These are phyloP conservation scores for Thalia dealbata DNA, from an alignment of 176 grass and related monocot species.

Conservation along the genomic window DNA sequence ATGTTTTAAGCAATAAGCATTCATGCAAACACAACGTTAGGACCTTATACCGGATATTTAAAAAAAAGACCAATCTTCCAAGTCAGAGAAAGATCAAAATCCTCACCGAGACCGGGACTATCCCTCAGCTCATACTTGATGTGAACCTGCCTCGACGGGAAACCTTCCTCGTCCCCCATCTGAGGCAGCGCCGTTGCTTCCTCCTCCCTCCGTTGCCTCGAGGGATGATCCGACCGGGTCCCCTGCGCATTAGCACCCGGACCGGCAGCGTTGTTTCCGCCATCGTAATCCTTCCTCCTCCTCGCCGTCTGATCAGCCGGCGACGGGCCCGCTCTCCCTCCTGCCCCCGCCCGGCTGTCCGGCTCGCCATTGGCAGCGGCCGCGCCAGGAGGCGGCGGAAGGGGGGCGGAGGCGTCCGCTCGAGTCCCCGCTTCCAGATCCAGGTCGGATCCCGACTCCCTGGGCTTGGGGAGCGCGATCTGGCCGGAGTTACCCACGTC, in stretches of 20 bases:
- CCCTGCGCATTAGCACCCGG: slow-evolving; percentile 34
- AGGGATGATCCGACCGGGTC: background rate
- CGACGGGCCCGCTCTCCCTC: background rate
- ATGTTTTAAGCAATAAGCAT: slow-evolving; percentile 8
- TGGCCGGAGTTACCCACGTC: slow-evolving; percentile 37
- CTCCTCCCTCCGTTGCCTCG: slow-evolving; percentile 12
- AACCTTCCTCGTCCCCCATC: slow-evolving; percentile 41
- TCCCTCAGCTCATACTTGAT: slow-evolving; percentile 88
- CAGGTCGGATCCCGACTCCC: slow-evolving; percentile 9
- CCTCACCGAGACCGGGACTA: slow-evolving; percentile 61
- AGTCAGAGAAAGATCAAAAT: background rate
- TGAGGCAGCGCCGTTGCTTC: slow-evolving; percentile 27
- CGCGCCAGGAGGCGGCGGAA: slow-evolving; percentile 26
- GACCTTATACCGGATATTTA: background rate
- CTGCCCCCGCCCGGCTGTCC: background rate
- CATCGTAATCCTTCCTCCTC: slow-evolving; percentile 49
- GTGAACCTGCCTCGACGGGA: slow-evolving; percentile 35
- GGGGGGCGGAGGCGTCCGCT: slow-evolving; percentile 16
- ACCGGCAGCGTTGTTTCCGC: background rate
- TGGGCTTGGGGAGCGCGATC: slow-evolving; percentile 36
- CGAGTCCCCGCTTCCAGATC: slow-evolving; percentile 73
- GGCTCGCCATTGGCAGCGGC: slow-evolving; percentile 7
- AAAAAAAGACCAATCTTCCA: background rate
- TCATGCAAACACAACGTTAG: slow-evolving; percentile 21
- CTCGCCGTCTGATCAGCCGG: slow-evolving; percentile 18